phyloP scores from a whole-genome alignment of 306 rosid species.

The Lathyrus aphaca region DNA sequence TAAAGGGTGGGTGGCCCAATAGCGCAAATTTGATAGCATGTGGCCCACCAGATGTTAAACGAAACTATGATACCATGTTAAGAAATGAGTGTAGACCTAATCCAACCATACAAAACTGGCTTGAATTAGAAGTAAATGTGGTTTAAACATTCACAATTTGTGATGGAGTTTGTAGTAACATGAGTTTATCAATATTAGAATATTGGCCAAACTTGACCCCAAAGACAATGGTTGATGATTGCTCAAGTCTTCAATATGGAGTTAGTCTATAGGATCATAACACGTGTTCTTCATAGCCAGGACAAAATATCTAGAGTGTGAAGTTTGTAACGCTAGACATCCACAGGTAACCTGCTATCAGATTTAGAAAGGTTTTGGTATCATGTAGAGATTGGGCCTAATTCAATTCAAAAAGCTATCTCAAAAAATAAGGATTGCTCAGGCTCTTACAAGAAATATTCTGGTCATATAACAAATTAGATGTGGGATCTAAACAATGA shows the following conservation, averaged over 20 bases:
- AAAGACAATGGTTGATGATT: not conserved
- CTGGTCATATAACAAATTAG: not conserved
- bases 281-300: not conserved
- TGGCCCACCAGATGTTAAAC: too few species aligned
- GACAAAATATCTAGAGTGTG: not conserved
- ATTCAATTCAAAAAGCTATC: constrained; percentile 7
- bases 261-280: not conserved
- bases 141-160: not conserved
- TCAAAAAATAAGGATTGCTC: not conserved
- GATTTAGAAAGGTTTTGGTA: not conserved
- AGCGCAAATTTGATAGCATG: too few species aligned
- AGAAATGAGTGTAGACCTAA: too few species aligned
- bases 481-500: not conserved
- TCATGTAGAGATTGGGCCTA: not conserved
- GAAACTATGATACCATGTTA: too few species aligned
- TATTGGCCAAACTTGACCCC: not conserved
- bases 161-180: not conserved
- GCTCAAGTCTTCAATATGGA: not conserved
- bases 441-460: not conserved
- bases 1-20: too few species aligned
- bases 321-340: not conserved
- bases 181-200: not conserved
- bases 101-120: too few species aligned
- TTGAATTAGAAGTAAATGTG: too few species aligned
- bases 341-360: not conserved